Evolutionary conservation across 2,329 filamentous ascomycete species (phyloP).

Genomic region (Penicillium sp.): DNA sequence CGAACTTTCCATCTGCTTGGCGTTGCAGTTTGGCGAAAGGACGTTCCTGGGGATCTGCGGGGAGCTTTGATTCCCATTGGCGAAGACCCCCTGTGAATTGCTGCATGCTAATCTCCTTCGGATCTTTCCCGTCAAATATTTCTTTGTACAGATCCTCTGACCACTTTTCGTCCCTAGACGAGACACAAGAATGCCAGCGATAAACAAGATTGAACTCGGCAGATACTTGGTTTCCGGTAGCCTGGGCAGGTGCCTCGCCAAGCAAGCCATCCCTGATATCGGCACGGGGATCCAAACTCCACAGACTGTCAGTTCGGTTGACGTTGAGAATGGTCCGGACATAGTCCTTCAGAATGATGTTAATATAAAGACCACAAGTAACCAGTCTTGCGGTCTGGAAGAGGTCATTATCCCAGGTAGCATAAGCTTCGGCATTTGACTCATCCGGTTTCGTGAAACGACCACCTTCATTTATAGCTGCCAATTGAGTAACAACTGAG

Average conservation of each 20-base stretch:
- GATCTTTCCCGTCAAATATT: slow-evolving; percentile 37
- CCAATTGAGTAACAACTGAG: slow-evolving; percentile 54
- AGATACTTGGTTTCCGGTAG: slow-evolving; percentile 58
- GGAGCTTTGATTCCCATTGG: slow-evolving; percentile 36
- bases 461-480: slow-evolving; percentile 58
- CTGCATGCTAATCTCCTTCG: slow-evolving; percentile 27
- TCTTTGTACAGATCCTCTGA: slow-evolving; percentile 48
- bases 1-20: slow-evolving; percentile 45
- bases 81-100: slow-evolving; percentile 36
- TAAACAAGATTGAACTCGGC: slow-evolving; percentile 63
- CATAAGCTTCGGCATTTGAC: slow-evolving; percentile 29
- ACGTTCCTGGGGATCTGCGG: slow-evolving; percentile 41
- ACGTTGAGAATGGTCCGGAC: slow-evolving; percentile 54
- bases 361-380: slow-evolving; percentile 48
- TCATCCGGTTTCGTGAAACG: slow-evolving; percentile 53
- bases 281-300: slow-evolving; percentile 57
- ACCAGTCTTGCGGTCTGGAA: slow-evolving; percentile 52
- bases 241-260: slow-evolving; percentile 44
- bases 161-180: slow-evolving; percentile 54
- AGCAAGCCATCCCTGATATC: slow-evolving; percentile 45
- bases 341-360: slow-evolving; percentile 52
- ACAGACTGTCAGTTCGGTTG: slow-evolving; percentile 51
- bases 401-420: slow-evolving; percentile 35
- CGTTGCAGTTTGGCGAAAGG: slow-evolving; percentile 45
- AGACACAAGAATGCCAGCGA: slow-evolving; percentile 56